These are phyloP conservation scores for Aurantiochytrium sp. DNA, from an alignment of 108 stramenopile genomes.

Conservation along the genomic window DNA sequence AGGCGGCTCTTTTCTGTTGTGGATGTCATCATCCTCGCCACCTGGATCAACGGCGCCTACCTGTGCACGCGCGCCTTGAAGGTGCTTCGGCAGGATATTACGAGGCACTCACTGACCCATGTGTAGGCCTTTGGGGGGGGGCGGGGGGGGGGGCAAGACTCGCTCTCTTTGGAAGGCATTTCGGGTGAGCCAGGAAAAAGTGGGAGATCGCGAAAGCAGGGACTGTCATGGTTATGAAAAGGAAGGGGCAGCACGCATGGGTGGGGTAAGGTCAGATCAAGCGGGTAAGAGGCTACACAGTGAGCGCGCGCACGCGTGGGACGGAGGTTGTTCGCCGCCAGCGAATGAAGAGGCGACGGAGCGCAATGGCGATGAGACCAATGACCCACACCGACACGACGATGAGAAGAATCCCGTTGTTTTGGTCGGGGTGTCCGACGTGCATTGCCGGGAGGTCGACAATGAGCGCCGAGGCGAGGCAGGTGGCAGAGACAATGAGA, in stretches of 20 bases:
- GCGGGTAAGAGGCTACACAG: background rate
- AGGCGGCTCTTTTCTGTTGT: background rate
- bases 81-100: background rate
- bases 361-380: background rate
- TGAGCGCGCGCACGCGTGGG: background rate
- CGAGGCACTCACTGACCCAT: background rate
- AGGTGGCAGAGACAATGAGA: background rate
- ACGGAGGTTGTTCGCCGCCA: constrained; percentile 12
- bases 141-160: background rate
- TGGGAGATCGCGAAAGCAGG: background rate
- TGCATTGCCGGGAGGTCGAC: background rate
- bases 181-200: background rate
- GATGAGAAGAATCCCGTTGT: background rate
- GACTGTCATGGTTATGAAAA: too few species aligned
- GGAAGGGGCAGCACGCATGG: background rate
- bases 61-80: background rate
- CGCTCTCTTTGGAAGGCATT: background rate
- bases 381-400: background rate
- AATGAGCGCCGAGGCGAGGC: background rate
- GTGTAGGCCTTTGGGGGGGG: background rate
- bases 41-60: background rate
- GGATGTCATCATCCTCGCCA: background rate
- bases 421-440: background rate
- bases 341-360: background rate
- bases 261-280: background rate